A percentile compares a stretch with the other conserved stretches of the same genome.
phyloP scores from a whole-genome alignment of 1,284 basidiomycete species.

The Apiotrichum veenhuisii region DNA sequence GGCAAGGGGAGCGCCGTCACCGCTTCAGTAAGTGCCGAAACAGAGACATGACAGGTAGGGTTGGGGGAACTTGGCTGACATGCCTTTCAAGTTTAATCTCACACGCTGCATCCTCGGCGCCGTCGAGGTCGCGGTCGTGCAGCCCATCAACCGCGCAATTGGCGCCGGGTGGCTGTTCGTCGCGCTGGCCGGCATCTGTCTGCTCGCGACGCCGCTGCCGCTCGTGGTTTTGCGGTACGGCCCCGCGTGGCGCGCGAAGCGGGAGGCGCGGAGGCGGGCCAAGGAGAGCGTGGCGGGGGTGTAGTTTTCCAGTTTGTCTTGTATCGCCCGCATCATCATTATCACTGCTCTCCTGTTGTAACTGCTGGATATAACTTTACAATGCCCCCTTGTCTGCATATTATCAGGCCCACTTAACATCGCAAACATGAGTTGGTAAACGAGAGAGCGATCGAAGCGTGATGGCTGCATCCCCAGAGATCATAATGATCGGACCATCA shows the following conservation, averaged over 20 bases:
- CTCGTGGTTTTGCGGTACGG: constrained; percentile 18
- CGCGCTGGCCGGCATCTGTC: constrained; percentile 36
- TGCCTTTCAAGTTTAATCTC: constrained; percentile 33
- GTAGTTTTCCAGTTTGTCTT: background rate
- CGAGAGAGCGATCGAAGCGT: no score
- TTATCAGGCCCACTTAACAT: no score
- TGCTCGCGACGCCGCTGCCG: constrained; percentile 29
- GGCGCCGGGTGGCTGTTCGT: constrained; percentile 48
- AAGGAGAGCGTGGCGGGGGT: background rate
- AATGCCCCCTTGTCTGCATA: no score
- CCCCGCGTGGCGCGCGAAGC: constrained; percentile 20
- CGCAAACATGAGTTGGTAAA: no score
- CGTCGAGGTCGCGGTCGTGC: constrained; percentile 24
- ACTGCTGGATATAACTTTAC: no score
- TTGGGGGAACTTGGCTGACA: background rate
- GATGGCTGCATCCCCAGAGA: no score
- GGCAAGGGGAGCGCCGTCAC: constrained; percentile 38
- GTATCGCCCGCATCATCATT: no score
- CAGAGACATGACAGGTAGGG: background rate
- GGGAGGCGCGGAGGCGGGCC: no score
- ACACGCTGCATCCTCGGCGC: constrained; percentile 41
- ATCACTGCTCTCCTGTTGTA: no score
- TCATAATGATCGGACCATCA: no score
- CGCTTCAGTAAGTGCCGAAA: constrained; percentile 21
- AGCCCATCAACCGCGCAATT: constrained; percentile 32